phyloP scores from a whole-genome alignment of 352 stramenopile genomes.

The Pythium apleroticum region DNA sequence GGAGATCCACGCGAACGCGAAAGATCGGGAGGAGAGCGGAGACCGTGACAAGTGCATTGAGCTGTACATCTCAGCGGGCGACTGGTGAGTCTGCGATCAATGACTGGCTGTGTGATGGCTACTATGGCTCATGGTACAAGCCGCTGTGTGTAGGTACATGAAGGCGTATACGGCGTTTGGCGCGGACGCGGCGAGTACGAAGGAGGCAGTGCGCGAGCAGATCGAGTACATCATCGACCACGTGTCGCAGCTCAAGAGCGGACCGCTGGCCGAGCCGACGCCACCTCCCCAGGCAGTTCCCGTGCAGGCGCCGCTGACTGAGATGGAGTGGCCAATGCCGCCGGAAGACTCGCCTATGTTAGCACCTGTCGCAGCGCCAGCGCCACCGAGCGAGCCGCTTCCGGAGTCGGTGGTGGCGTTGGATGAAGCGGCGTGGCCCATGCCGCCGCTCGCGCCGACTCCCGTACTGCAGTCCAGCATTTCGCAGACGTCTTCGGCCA shows the following conservation, averaged over 20 bases:
- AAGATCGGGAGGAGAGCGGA: constrained; percentile 14
- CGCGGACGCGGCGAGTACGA: constrained; percentile 28
- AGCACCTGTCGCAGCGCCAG: not conserved
- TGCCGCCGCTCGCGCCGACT: constrained; percentile 13
- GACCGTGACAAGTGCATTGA: constrained; percentile 32
- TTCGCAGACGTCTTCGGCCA: not conserved
- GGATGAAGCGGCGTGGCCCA: constrained; percentile 19
- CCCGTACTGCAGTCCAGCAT: not conserved
- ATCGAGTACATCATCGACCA: constrained; percentile 79
- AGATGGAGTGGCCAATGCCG: constrained; percentile 19
- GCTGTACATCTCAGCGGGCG: constrained; percentile 51
- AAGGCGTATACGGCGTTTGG: constrained; percentile 52
- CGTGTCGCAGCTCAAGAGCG: constrained; percentile 52
- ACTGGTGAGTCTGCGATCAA: constrained; percentile 21
- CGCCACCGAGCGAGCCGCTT: not conserved
- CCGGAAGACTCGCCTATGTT: constrained; percentile 6
- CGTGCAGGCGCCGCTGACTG: not conserved
- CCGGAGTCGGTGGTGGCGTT: not conserved
- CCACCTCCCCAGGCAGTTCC: not conserved
- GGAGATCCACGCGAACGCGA: constrained; percentile 24
- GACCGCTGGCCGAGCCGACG: not conserved
- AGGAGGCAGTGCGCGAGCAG: constrained; percentile 52
- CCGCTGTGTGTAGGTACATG: constrained; percentile 59
- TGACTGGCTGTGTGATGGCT: constrained; percentile 25
- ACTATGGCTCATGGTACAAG: no score